Evolutionary conservation across 208 protist species (phyloP).

Genomic region (Wallacemonas sp.): DNA sequence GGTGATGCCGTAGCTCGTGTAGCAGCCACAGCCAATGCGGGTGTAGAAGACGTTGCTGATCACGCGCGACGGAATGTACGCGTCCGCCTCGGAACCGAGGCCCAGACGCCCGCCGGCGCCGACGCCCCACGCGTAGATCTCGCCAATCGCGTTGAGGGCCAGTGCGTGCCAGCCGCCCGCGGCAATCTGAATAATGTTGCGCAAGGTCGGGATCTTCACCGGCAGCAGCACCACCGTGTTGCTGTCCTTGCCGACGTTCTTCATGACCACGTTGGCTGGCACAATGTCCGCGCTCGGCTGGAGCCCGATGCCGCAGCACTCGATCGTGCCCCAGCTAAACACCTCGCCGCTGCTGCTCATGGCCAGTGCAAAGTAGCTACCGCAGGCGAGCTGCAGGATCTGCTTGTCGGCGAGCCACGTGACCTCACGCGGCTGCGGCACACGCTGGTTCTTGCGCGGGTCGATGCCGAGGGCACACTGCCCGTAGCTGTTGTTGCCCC

Average conservation of each 20-base stretch:
- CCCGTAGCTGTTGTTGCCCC: constrained; percentile 84
- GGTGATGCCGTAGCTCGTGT: constrained; percentile 70
- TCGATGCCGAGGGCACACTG: constrained; percentile 80
- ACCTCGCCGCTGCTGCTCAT: constrained; percentile 66
- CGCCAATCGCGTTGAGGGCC: constrained; percentile 74
- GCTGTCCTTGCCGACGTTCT: constrained; percentile 38
- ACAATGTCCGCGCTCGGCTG: constrained; percentile 43
- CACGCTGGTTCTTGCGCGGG: constrained; percentile 50
- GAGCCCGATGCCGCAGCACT: constrained; percentile 80
- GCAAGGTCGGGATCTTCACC: constrained; percentile 44
- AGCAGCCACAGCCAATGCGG: constrained; percentile 70
- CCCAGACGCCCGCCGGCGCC: constrained; percentile 67
- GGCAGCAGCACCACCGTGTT: constrained; percentile 55
- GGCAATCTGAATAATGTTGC: constrained; percentile 62
- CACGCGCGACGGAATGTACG: constrained; percentile 50
- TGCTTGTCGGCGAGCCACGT: constrained; percentile 72
- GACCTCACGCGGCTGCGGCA: constrained; percentile 63
- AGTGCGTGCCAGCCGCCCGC: constrained; percentile 76
- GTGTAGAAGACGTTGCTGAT: constrained; percentile 48
- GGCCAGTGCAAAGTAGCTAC: constrained; percentile 78
- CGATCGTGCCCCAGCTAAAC: constrained; percentile 81
- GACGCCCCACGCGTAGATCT: constrained; percentile 77
- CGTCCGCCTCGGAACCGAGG: constrained; percentile 35
- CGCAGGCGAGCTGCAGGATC: constrained; percentile 81
- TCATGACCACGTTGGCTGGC: constrained; percentile 57